Evolutionary conservation across 108 stramenopile genomes (phyloP).

Genomic region (Bacterosira constricta): DNA sequence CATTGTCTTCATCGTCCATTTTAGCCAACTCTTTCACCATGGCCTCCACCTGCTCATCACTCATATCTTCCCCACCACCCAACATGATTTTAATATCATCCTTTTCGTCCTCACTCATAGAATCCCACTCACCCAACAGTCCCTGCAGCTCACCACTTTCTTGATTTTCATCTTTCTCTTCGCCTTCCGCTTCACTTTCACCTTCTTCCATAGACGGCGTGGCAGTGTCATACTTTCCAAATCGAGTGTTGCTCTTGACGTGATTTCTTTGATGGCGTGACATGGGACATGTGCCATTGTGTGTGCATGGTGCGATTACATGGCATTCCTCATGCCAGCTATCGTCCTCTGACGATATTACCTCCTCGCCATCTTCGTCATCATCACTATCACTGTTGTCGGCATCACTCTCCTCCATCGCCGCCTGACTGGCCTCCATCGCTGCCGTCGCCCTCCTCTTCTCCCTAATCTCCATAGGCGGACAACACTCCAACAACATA

Average conservation of each 20-base stretch:
- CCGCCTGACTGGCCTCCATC: background rate
- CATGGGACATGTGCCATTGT: constrained; percentile 82
- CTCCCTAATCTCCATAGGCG: constrained; percentile 49
- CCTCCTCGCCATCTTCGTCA: too few relatives aligned
- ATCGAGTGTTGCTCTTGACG: constrained; percentile 39
- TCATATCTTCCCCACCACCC: constrained; percentile 16
- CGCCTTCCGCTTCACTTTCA: background rate
- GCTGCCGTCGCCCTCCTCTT: too few relatives aligned
- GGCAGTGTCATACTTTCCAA: constrained; percentile 36
- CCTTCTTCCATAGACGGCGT: constrained; percentile 20
- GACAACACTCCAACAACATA: constrained; percentile 83
- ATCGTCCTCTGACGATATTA: background rate
- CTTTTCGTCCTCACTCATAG: constrained; percentile 27
- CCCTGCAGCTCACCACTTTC: background rate
- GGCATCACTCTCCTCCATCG: background rate
- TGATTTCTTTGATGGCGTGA: constrained; percentile 64
- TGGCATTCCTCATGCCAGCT: constrained; percentile 61
- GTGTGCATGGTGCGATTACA: constrained; percentile 86
- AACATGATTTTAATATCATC: constrained; percentile 20
- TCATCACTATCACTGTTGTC: too few relatives aligned
- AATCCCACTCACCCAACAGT: constrained; percentile 9
- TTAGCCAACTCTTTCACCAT: constrained; percentile 28
- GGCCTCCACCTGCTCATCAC: constrained; percentile 29
- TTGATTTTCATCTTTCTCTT: constrained; percentile 7
- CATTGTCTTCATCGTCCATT: constrained; percentile 14